Conservation (phyloP, 2,329 filamentous ascomycete genomes). For the Fusarium pilosicola region DNA sequence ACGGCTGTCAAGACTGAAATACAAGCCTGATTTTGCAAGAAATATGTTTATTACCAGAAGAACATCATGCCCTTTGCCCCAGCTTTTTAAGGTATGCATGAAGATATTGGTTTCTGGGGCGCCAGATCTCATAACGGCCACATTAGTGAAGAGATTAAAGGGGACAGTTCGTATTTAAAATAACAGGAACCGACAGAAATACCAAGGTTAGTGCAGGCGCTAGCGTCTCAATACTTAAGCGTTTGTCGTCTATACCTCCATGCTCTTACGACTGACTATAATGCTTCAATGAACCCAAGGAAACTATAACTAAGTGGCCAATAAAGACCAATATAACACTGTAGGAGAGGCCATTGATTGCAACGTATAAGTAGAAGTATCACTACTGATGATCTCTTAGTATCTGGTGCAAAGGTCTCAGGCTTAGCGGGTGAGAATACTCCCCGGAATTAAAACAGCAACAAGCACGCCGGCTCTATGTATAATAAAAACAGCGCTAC, state of each 20-base stretch:
- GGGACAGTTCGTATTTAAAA: neutral
- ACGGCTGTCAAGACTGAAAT: neutral
- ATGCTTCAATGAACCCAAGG: neutral
- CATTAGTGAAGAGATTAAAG: neutral
- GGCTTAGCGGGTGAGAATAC: neutral
- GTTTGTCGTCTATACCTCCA: neutral
- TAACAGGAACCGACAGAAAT: neutral
- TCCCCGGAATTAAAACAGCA: neutral
- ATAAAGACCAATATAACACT: neutral
- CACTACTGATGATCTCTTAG: neutral
- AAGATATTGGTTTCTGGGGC: neutral
- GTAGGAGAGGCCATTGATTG: too few relatives aligned
- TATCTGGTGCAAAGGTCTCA: neutral
- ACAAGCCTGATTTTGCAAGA: neutral
- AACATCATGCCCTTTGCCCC: neutral
- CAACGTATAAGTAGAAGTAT: neutral
- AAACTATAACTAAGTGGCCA: neutral
- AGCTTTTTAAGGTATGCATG: fast-evolving
- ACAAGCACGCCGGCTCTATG: neutral
- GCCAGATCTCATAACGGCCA: neutral
- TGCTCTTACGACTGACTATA: neutral
- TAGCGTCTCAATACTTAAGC: neutral
- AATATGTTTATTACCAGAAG: fast-evolving
- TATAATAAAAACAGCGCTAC: neutral
- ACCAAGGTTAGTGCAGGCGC: fast-evolving